Conservation (phyloP, 768 basidiomycete species). For the Russula ochroleuca region DNA sequence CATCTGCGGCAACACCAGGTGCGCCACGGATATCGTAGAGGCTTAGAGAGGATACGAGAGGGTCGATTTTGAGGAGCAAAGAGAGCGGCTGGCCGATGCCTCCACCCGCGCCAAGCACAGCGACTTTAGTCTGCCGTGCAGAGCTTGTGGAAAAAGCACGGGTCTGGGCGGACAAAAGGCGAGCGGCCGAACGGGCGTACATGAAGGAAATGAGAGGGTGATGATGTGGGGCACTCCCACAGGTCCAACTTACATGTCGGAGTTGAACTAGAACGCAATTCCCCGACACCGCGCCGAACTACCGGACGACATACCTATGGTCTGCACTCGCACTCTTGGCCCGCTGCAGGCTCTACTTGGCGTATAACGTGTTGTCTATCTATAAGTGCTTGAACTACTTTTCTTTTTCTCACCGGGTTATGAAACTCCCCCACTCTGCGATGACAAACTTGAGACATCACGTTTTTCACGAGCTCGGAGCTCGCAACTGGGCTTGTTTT, state of each 20-base stretch:
- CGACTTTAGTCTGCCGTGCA: slow-evolving; percentile 77
- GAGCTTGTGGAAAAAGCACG: slow-evolving; percentile 75
- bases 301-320: background rate
- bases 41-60: slow-evolving; percentile 77
- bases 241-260: background rate
- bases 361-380: too few species aligned
- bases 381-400: background rate
- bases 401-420: background rate
- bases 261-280: slow-evolving; percentile 2
- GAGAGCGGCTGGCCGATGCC: slow-evolving; percentile 98
- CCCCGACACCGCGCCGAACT: slow-evolving; percentile 5
- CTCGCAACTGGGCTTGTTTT: background rate
- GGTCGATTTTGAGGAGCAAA: slow-evolving; percentile 88
- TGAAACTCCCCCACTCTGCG: too few species aligned
- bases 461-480: background rate
- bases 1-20: slow-evolving; percentile 95
- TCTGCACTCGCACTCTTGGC: too few species aligned
- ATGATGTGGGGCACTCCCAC: slow-evolving; percentile 1
- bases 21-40: slow-evolving; percentile 95
- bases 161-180: slow-evolving; percentile 49
- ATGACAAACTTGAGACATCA: slow-evolving; percentile 15
- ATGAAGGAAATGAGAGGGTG: slow-evolving; percentile 39
- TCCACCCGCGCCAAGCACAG: slow-evolving; percentile 96
- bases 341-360: background rate
- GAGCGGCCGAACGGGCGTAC: slow-evolving; percentile 62